Conservation (phyloP, 176 grass and related monocot species). For the Musa schizocarpa region DNA sequence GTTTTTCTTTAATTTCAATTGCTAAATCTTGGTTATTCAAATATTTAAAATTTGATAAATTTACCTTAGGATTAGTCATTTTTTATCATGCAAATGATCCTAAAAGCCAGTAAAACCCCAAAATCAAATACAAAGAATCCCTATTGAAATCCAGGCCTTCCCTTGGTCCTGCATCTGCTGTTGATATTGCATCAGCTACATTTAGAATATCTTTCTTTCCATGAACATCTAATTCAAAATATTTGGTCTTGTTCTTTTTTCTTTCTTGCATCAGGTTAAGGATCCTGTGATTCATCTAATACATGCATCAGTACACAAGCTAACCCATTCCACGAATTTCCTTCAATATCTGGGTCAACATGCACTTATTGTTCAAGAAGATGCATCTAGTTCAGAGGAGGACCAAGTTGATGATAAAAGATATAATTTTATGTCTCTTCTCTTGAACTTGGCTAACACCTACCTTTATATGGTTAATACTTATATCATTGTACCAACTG, state of each 20-base stretch:
- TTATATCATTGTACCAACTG: conserved; percentile 3
- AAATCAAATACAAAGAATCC: too few species aligned
- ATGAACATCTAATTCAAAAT: too few species aligned
- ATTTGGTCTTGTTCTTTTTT: background rate
- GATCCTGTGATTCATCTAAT: conserved; percentile 9
- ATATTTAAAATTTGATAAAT: too few species aligned
- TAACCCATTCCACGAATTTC: conserved; percentile 14
- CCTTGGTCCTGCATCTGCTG: too few species aligned
- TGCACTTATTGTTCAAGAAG: conserved; percentile 18
- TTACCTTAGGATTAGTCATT: too few species aligned
- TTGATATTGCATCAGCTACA: background rate
- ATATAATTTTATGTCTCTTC: conserved; percentile 17
- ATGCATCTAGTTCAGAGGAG: background rate
- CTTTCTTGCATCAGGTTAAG: background rate
- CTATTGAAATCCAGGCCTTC: too few species aligned
- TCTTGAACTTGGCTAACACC: conserved; percentile 10
- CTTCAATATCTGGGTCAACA: conserved; percentile 16
- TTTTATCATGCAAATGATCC: too few species aligned
- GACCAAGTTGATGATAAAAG: conserved; percentile 1
- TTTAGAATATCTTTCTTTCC: background rate
- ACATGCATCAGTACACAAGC: conserved; percentile 15
- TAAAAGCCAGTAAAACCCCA: too few species aligned
- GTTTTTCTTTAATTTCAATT: too few species aligned
- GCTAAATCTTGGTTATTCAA: too few species aligned
- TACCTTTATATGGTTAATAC: conserved; percentile 14